These are phyloP conservation scores for Daldinia loculata DNA, from an alignment of 495 filamentous ascomycete genomes.

Conservation along the genomic window DNA sequence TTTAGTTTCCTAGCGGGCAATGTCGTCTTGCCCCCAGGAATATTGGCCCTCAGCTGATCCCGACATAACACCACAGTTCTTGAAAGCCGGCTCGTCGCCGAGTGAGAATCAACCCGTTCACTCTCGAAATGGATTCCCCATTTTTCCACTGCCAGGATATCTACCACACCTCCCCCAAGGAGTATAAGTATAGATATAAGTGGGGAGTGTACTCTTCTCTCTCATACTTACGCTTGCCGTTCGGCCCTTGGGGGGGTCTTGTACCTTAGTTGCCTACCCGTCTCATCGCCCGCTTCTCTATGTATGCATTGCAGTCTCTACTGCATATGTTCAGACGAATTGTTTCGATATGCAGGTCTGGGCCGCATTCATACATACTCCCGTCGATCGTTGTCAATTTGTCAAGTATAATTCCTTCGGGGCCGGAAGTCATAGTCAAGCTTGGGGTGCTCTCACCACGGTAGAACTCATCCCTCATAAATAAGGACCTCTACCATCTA, in stretches of 20 bases:
- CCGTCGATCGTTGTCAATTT: constrained; percentile 12
- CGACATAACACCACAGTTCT: too few species aligned
- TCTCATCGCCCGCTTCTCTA: neutral
- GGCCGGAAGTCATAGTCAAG: constrained; percentile 2
- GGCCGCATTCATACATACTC: constrained; percentile 19
- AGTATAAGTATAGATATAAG: constrained; percentile 6
- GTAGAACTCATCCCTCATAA: constrained; percentile 21
- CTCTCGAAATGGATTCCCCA: neutral
- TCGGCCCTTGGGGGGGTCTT: neutral
- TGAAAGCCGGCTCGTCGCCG: neutral
- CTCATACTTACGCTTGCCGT: neutral
- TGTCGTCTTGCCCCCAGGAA: constrained; percentile 10
- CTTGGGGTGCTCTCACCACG: constrained; percentile 6
- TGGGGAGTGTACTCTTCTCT: neutral
- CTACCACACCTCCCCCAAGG: constrained; percentile 9
- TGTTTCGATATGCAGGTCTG: neutral
- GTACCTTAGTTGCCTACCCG: neutral
- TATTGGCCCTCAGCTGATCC: neutral
- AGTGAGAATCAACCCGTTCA: neutral
- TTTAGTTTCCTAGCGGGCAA: constrained; percentile 10
- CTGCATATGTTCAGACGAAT: neutral
- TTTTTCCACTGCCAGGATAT: constrained; percentile 1
- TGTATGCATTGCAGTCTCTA: neutral
- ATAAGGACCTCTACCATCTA: constrained; percentile 14
- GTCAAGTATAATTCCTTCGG: neutral